phyloP scores from a whole-genome alignment of 2,329 filamentous ascomycete species.

The Fusarium poae region DNA sequence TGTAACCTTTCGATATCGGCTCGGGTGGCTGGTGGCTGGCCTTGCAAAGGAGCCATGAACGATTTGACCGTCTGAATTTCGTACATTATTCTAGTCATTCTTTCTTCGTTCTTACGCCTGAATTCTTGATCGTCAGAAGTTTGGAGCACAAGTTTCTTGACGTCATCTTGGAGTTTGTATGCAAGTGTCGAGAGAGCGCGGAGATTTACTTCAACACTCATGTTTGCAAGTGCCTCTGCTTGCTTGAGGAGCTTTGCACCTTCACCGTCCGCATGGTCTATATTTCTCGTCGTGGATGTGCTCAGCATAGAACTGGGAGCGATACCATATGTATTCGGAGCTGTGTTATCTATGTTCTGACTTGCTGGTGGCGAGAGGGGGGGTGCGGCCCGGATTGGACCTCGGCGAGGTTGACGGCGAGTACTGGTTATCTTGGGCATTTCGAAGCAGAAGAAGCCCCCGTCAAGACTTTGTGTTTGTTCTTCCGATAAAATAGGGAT shows the following conservation, averaged over 20 bases:
- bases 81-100: constrained; percentile 48
- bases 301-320: background rate
- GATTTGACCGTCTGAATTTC: constrained; percentile 52
- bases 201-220: constrained; percentile 56
- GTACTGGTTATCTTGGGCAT: constrained; percentile 21
- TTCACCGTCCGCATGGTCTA: background rate
- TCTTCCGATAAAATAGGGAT: background rate
- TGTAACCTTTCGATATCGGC: constrained; percentile 39
- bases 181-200: constrained; percentile 49
- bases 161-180: constrained; percentile 50
- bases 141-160: constrained; percentile 45
- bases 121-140: constrained; percentile 50
- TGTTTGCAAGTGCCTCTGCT: constrained; percentile 54
- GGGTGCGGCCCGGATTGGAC: constrained; percentile 15
- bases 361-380: constrained; percentile 14
- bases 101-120: constrained; percentile 48
- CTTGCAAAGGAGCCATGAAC: constrained; percentile 37
- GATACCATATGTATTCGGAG: background rate
- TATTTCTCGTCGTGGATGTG: background rate
- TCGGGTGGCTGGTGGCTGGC: constrained; percentile 21
- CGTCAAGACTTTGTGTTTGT: background rate
- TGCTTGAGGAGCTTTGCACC: constrained; percentile 40
- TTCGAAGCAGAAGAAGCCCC: background rate
- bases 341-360: constrained; percentile 8
- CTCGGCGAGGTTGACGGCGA: constrained; percentile 31